Conservation (phyloP, 305 asterid genomes). For the Rubia peregrina region DNA sequence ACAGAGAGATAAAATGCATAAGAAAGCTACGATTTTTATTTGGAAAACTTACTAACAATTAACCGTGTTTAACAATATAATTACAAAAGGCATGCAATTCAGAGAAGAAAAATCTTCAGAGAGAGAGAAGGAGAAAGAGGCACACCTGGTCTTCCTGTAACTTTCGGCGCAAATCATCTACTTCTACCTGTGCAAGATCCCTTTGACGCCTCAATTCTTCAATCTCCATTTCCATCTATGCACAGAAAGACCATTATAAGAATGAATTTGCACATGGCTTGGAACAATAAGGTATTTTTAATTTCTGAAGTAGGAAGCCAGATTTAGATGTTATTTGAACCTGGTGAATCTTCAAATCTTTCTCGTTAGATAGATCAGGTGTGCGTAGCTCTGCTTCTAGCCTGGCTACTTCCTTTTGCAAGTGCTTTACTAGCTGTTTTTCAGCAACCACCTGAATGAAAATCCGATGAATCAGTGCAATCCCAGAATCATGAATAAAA, state of each 20-base stretch:
- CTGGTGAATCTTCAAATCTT: conserved; percentile 72
- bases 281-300: neutral
- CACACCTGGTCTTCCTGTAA: conserved; percentile 68
- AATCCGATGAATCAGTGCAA: neutral
- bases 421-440: conserved; percentile 89
- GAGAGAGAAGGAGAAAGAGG: neutral
- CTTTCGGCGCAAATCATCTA: conserved; percentile 68
- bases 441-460: conserved; percentile 71
- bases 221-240: conserved; percentile 91
- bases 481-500: conserved; percentile 1
- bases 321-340: conserved; percentile 26
- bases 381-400: conserved; percentile 84
- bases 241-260: conserved; percentile 17
- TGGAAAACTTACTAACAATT: too few species aligned
- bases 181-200: conserved; percentile 85
- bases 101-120: conserved; percentile 12
- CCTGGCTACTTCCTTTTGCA: conserved; percentile 96
- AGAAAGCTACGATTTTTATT: too few species aligned
- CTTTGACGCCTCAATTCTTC: conserved; percentile 89
- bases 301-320: neutral
- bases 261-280: neutral
- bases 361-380: conserved; percentile 72
- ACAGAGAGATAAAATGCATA: neutral
- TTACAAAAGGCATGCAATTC: neutral
- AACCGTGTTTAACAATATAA: neutral